Evolutionary conservation across 2,329 filamentous ascomycete genomes (phyloP), one percentile per base, ranked within the genome.

Genomic region (Aspergillus ochraceoroseus): DNA sequence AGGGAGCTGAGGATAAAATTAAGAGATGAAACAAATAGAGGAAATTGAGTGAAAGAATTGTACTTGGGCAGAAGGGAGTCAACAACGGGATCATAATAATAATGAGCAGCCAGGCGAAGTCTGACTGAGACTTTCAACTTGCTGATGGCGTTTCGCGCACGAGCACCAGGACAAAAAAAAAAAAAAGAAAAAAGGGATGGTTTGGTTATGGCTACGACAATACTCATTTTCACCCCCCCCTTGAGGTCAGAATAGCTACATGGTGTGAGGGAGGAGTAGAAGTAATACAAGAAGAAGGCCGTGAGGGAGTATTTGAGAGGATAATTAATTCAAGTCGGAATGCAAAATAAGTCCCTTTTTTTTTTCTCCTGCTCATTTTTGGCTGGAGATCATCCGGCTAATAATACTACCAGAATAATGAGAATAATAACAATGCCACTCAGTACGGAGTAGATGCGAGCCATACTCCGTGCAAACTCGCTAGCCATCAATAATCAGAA

Each of bases 111-210:
- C 5, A 22, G 20, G 20, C 20, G 20, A 22, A 22, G 20, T 5
- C 5, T 9, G 20, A n/a, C n/a, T n/a, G n/a, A n/a, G n/a, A n/a
- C n/a, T n/a, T n/a, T n/a, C 31, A 33, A 23, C 27, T 27, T 15
- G 17, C 29, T 17, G 27, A 36, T n/a, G 27, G 19, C 31, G 33
- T 25, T 17, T 38, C 19, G 35, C 32, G 33, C 33, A 47, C 40
- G 29, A 47, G 41, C 34, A 41, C 32, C 30, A 41, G 18, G 29
- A 15, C 11, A 41, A 37, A 27, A 43, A n/a, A n/a, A n/a, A n/a
- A n/a, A n/a, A n/a, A n/a, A n/a, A 19, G 22, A 28, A 32, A 35
- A 31, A 9, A 22, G 12, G 26, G 38, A 28, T 43, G 20, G 38
- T 40, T 44, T 38, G 40, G 43, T 29, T 48, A 45, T 29, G 30